Evolutionary conservation across 805 yeast species (phyloP).

Genomic region (Danielia reshetovae): DNA sequence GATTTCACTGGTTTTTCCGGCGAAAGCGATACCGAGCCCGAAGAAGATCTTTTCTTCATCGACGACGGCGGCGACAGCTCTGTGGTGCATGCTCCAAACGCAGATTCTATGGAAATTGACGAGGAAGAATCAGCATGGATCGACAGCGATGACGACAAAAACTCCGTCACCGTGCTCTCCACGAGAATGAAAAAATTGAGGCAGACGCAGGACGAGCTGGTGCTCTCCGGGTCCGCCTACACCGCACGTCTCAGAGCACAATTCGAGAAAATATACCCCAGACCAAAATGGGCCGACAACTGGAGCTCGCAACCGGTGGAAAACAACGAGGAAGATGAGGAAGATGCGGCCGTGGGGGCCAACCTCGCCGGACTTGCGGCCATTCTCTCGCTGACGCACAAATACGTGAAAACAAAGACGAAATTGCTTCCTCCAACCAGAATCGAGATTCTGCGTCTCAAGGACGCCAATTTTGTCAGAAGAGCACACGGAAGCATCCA

Average conservation of each 20-base stretch:
- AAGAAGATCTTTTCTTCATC: conserved; percentile 39
- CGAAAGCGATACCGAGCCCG: conserved; percentile 27
- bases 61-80: conserved; percentile 42
- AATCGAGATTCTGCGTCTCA: conserved; percentile 74
- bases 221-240: conserved; percentile 58
- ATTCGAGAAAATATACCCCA: conserved; percentile 68
- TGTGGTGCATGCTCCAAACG: conserved; percentile 9
- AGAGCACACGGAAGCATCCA: conserved; percentile 80
- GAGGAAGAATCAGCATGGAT: conserved; percentile 55
- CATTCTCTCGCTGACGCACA: conserved; percentile 28
- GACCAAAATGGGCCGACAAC: conserved; percentile 73
- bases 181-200: conserved; percentile 72
- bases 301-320: conserved; percentile 23
- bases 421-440: conserved; percentile 65
- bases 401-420: conserved; percentile 41
- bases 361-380: conserved; percentile 30
- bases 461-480: conserved; percentile 76
- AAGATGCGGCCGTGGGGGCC: conserved; percentile 15
- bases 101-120: conserved; percentile 20
- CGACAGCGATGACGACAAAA: conserved; percentile 86
- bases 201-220: conserved; percentile 48
- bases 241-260: conserved; percentile 66
- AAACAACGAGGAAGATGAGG: conserved; percentile 22
- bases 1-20: conserved; percentile 8
- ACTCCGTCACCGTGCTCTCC: conserved; percentile 56